These are phyloP conservation scores for Rhexocercosporidium sp. DNA, from an alignment of 2,329 filamentous ascomycete genomes.

Conservation along the genomic window DNA sequence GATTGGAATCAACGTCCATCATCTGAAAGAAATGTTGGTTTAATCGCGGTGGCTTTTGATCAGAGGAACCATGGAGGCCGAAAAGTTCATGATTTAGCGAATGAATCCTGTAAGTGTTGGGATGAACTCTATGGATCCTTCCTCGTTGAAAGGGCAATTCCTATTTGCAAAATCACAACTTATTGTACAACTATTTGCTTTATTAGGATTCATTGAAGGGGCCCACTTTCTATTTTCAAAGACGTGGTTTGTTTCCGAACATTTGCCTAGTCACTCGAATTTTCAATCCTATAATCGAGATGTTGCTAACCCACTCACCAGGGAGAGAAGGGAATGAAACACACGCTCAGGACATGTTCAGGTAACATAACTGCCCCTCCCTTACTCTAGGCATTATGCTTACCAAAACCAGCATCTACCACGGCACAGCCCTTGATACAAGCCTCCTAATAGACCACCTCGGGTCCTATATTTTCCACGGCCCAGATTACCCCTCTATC, in stretches of 20 bases:
- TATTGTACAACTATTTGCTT: too few relatives aligned
- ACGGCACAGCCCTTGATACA: conserved; percentile 76
- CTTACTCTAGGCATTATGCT: background rate
- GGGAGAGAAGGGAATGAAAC: conserved; percentile 72
- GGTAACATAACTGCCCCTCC: conserved; percentile 30
- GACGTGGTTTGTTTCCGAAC: too few relatives aligned
- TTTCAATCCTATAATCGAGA: background rate
- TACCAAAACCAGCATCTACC: conserved; percentile 3
- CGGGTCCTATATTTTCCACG: conserved; percentile 73
- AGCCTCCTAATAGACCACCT: conserved; percentile 77
- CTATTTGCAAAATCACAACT: too few relatives aligned
- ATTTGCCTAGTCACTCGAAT: too few relatives aligned
- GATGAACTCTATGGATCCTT: too few relatives aligned
- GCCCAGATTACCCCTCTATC: conserved; percentile 48
- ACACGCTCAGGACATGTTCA: conserved; percentile 92
- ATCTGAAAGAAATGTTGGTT: conserved; percentile 47
- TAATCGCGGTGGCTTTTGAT: conserved; percentile 87
- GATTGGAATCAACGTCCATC: conserved; percentile 63
- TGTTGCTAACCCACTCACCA: background rate
- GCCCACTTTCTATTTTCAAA: too few relatives aligned
- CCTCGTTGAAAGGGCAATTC: too few relatives aligned
- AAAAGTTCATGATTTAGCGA: conserved; percentile 68
- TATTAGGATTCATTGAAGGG: too few relatives aligned
- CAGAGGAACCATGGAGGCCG: conserved; percentile 90
- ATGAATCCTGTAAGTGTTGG: conserved; percentile 64